A percentile compares a stretch with the other conserved stretches of the same genome.
These are phyloP conservation scores for Fusarium miscanthi DNA, from an alignment of 2,329 filamentous ascomycete species.

Conservation along the genomic window DNA sequence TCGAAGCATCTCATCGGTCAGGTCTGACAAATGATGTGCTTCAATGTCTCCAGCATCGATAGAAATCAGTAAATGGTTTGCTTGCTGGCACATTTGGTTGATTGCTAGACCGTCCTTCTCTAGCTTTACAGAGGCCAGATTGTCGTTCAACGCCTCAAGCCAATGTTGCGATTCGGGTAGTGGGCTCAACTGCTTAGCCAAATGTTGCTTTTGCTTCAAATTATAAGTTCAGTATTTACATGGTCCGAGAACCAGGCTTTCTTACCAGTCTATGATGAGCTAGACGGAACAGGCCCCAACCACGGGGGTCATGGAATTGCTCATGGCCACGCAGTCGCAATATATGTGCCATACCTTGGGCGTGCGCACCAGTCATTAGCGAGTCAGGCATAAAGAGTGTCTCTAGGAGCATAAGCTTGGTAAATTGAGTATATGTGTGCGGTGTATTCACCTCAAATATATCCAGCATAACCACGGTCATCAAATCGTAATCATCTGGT, in stretches of 20 bases:
- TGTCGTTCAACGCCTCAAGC: constrained; percentile 48
- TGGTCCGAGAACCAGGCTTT: accelerated
- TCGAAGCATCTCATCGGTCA: constrained; percentile 47
- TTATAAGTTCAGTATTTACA: neutral
- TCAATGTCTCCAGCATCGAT: constrained; percentile 3
- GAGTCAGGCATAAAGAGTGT: constrained; percentile 48
- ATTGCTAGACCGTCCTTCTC: constrained; percentile 33
- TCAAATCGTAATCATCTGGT: constrained; percentile 54
- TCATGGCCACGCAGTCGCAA: constrained; percentile 51
- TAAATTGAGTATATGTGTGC: no score
- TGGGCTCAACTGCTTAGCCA: constrained; percentile 47
- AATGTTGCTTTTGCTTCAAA: constrained; percentile 50
- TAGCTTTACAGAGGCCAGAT: constrained; percentile 28
- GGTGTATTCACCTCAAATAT: constrained; percentile 51
- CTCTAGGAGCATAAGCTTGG: constrained; percentile 26
- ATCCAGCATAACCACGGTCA: constrained; percentile 55
- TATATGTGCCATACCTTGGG: constrained; percentile 55
- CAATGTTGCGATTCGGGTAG: constrained; percentile 46
- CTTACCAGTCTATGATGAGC: constrained; percentile 52
- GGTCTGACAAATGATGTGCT: constrained; percentile 23
- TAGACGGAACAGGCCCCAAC: constrained; percentile 54
- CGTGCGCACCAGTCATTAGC: constrained; percentile 46
- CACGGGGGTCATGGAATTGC: constrained; percentile 50
- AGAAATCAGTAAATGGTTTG: constrained; percentile 42
- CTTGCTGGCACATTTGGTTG: constrained; percentile 46